A percentile compares a stretch with the other conserved stretches of the same genome.
Evolutionary conservation across 2,329 filamentous ascomycete genomes (phyloP).

Genomic region (Colletotrichum simmondsii): DNA sequence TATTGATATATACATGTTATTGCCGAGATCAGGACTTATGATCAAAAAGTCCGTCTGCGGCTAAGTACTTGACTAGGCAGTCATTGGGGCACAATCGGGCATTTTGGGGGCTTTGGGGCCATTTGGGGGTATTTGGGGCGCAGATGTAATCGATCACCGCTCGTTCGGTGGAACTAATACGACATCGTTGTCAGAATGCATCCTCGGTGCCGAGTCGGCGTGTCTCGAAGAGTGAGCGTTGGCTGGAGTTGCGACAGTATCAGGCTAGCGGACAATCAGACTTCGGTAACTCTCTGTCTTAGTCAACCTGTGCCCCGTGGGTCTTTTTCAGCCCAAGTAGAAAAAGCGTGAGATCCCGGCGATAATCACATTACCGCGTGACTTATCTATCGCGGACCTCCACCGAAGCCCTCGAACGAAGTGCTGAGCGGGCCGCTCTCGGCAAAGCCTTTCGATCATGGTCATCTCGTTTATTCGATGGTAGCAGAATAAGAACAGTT

Average conservation of each 20-base stretch:
- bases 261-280: neutral
- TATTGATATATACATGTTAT: slow-evolving; percentile 1
- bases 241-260: neutral
- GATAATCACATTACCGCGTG: neutral
- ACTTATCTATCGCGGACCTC: neutral
- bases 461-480: neutral
- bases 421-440: slow-evolving; percentile 9
- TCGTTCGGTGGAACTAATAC: neutral
- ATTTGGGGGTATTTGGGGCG: neutral
- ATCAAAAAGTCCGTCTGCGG: neutral
- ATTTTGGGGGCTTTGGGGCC: neutral
- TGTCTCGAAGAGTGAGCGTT: neutral
- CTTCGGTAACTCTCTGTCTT: neutral
- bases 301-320: neutral
- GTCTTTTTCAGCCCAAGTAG: neutral
- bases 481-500: neutral
- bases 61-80: neutral
- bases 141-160: neutral
- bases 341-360: neutral
- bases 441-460: neutral
- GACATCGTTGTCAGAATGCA: slow-evolving; percentile 4
- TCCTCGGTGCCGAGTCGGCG: slow-evolving; percentile 29
- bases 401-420: neutral
- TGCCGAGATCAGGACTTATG: neutral
- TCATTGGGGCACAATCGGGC: neutral